Percentiles rank a stretch among this genome's conserved stretches.
Evolutionary conservation across 2,329 filamentous ascomycete genomes (phyloP).

Genomic region (Cercospora citrullina): DNA sequence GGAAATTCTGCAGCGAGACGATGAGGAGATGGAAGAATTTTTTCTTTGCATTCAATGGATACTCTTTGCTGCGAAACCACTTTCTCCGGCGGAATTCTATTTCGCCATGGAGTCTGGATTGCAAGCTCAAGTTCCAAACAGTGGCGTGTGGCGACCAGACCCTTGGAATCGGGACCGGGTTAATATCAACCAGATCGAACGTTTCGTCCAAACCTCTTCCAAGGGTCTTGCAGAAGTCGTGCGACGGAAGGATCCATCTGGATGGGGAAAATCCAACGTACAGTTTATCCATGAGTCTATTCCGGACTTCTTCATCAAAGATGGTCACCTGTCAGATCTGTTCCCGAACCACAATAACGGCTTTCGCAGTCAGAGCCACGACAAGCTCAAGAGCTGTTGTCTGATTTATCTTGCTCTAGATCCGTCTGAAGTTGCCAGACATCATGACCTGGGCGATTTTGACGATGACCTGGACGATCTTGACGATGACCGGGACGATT

Average conservation of each 20-base stretch:
- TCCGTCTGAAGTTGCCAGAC: not conserved
- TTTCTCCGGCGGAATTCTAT: not conserved
- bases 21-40: not conserved
- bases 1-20: not conserved
- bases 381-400: not conserved
- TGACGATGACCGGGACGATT: too few species aligned
- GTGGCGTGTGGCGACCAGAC: not conserved
- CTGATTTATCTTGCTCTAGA: not conserved
- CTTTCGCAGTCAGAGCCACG: not conserved
- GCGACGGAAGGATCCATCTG: not conserved
- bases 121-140: not conserved
- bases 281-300: not conserved
- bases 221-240: not conserved
- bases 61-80: not conserved
- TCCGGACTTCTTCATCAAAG: not conserved
- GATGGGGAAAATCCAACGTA: not conserved
- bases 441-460: not conserved
- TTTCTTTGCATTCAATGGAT: not conserved
- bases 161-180: not conserved
- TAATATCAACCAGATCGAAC: not conserved
- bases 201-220: not conserved
- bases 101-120: not conserved
- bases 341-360: not conserved
- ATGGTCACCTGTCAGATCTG: not conserved
- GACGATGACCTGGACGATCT: too few species aligned